These are phyloP conservation scores for Saururus chinensis DNA, from an alignment of 164 flowering plant species.

Conservation along the genomic window DNA sequence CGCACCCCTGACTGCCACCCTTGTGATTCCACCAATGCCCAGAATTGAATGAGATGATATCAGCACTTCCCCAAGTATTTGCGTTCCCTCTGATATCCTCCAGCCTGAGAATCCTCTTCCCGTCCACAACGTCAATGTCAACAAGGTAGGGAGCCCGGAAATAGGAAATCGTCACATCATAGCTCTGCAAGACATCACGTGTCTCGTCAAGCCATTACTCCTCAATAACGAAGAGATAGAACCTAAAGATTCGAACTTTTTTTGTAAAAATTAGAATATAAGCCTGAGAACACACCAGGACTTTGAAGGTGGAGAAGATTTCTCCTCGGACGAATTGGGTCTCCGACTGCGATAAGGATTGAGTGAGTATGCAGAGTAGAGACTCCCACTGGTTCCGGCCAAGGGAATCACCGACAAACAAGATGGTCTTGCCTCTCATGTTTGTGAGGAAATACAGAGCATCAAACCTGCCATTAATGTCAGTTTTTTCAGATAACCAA, in stretches of 20 bases:
- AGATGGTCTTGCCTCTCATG: conserved; percentile 66
- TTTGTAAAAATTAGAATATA: too few species aligned
- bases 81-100: conserved; percentile 37
- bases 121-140: conserved; percentile 24
- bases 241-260: too few species aligned
- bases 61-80: conserved; percentile 38
- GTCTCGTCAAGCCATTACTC: too few species aligned
- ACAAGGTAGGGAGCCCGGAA: conserved; percentile 39
- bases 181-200: conserved; percentile 19
- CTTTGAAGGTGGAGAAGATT: conserved; percentile 64
- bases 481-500: background rate
- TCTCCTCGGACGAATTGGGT: conserved; percentile 56
- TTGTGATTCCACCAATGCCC: conserved; percentile 73
- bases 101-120: conserved; percentile 32
- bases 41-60: conserved; percentile 50
- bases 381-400: conserved; percentile 96
- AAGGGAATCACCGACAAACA: conserved; percentile 92
- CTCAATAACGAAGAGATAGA: too few species aligned
- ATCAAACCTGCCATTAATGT: background rate
- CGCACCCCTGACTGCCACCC: conserved; percentile 46
- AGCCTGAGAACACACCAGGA: conserved; percentile 33
- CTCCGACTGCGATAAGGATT: conserved; percentile 31
- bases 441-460: conserved; percentile 35
- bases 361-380: conserved; percentile 59
- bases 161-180: conserved; percentile 22